Conservation (phyloP, 139 green algal species). For the Tetraselmis chui region DNA sequence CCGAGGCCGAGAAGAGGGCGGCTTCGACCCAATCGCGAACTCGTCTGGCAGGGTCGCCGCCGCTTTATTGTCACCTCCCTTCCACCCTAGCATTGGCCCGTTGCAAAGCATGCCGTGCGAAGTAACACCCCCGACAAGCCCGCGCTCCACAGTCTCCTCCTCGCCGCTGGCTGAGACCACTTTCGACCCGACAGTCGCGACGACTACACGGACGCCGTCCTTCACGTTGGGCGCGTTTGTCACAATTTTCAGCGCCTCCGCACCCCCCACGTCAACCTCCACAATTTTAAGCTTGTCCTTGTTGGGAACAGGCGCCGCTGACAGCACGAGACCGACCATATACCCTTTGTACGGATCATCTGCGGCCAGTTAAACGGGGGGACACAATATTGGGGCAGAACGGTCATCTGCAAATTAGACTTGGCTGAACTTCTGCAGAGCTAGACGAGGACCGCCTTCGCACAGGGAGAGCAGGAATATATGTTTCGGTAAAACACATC, state of each 20-base stretch:
- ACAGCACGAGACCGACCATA: slow-evolving; percentile 5
- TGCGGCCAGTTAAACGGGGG: background rate
- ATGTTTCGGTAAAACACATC: background rate
- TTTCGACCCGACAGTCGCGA: slow-evolving; percentile 8
- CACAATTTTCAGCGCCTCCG: slow-evolving; percentile 6
- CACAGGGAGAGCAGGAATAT: background rate
- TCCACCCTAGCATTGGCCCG: slow-evolving; percentile 21
- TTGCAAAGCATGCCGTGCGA: slow-evolving; percentile 19
- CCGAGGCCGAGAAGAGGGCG: background rate
- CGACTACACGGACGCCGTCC: background rate
- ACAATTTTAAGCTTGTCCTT: slow-evolving; percentile 15
- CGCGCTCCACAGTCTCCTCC: slow-evolving; percentile 7
- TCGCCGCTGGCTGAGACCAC: background rate
- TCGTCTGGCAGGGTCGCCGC: slow-evolving; percentile 15
- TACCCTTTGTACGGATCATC: slow-evolving; percentile 7
- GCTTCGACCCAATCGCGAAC: background rate
- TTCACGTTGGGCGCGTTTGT: slow-evolving; percentile 16
- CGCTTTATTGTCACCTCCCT: slow-evolving; percentile 11
- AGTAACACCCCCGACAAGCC: slow-evolving; percentile 12
- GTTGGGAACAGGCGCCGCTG: background rate
- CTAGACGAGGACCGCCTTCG: too few relatives aligned
- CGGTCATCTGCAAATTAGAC: too few relatives aligned
- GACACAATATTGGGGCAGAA: background rate
- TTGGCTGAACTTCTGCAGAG: too few relatives aligned
- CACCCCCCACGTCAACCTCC: slow-evolving; percentile 2